Percentiles rank a stretch among this genome's conserved stretches.
Evolutionary conservation across 108 stramenopile species (phyloP).

Genomic region (Cyclostephanos tholiformis): DNA sequence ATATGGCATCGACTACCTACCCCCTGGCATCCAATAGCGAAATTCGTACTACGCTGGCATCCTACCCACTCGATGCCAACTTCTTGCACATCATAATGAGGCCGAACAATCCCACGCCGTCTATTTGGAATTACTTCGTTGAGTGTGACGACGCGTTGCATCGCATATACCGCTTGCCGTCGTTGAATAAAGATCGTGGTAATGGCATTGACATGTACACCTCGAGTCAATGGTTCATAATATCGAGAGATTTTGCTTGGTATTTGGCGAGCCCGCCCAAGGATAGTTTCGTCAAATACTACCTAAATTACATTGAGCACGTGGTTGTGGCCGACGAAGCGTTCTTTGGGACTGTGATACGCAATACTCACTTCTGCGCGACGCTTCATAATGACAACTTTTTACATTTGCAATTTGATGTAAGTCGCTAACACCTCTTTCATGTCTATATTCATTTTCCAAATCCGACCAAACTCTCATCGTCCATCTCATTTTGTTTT

Average conservation of each 20-base stretch:
- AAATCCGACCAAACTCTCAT: neutral
- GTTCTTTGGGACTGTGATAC: conserved; percentile 93
- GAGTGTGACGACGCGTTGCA: conserved; percentile 95
- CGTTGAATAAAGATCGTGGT: conserved; percentile 55
- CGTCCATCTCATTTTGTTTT: neutral
- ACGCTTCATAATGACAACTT: conserved; percentile 91
- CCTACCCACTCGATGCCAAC: conserved; percentile 85
- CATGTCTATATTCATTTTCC: neutral
- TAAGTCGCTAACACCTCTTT: neutral
- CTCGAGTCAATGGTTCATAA: conserved; percentile 93
- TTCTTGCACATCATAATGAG: conserved; percentile 79
- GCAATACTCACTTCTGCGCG: conserved; percentile 84
- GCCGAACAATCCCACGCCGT: conserved; percentile 62
- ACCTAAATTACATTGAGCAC: conserved; percentile 79
- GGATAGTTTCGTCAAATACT: conserved; percentile 74
- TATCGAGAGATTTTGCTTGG: conserved; percentile 88
- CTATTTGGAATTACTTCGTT: conserved; percentile 92
- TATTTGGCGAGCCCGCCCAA: conserved; percentile 77
- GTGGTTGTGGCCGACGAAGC: conserved; percentile 95
- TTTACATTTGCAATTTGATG: conserved; percentile 89
- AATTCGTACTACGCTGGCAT: conserved; percentile 82
- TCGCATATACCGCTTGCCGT: conserved; percentile 87
- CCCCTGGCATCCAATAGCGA: conserved; percentile 89
- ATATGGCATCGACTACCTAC: conserved; percentile 89
- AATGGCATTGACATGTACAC: conserved; percentile 82